phyloP scores from a whole-genome alignment of 2,329 filamentous ascomycete genomes.

The Aspergillus clavatus region DNA sequence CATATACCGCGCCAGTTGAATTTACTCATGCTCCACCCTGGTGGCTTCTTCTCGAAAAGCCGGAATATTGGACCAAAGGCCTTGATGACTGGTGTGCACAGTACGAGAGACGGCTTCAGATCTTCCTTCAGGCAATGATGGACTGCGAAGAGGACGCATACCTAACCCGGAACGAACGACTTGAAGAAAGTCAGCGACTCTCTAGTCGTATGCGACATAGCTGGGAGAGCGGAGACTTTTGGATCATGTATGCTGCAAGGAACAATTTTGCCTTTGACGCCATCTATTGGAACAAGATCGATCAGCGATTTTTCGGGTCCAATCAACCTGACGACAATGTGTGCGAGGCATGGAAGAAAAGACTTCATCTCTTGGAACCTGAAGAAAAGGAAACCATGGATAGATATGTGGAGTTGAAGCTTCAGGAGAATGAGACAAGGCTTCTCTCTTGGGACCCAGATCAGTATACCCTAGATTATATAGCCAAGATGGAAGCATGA shows the following conservation, averaged over 20 bases:
- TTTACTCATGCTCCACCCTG: constrained; percentile 17
- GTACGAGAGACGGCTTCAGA: constrained; percentile 13
- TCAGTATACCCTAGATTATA: too few relatives aligned
- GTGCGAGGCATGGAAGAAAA: not conserved
- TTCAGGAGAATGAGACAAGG: not conserved
- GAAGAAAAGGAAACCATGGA: not conserved
- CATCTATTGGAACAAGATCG: constrained; percentile 1
- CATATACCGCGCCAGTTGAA: constrained; percentile 19
- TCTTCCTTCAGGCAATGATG: constrained; percentile 13
- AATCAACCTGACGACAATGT: not conserved
- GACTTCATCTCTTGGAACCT: not conserved
- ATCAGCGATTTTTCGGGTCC: not conserved
- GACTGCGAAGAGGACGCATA: constrained; percentile 10
- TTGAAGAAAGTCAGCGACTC: constrained; percentile 12
- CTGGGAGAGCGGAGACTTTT: constrained; percentile 8
- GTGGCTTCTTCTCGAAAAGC: constrained; percentile 22
- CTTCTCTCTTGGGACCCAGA: not conserved
- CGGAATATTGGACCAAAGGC: constrained; percentile 19
- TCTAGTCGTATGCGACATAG: constrained; percentile 14
- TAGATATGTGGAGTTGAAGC: not conserved
- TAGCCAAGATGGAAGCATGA: too few relatives aligned
- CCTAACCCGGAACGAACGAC: constrained; percentile 5
- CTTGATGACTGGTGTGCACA: constrained; percentile 15
- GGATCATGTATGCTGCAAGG: constrained; percentile 7
- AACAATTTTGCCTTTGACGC: constrained; percentile 10